Evolutionary conservation across 2,329 filamentous ascomycete species (phyloP).

Genomic region (Onygenales sp.): DNA sequence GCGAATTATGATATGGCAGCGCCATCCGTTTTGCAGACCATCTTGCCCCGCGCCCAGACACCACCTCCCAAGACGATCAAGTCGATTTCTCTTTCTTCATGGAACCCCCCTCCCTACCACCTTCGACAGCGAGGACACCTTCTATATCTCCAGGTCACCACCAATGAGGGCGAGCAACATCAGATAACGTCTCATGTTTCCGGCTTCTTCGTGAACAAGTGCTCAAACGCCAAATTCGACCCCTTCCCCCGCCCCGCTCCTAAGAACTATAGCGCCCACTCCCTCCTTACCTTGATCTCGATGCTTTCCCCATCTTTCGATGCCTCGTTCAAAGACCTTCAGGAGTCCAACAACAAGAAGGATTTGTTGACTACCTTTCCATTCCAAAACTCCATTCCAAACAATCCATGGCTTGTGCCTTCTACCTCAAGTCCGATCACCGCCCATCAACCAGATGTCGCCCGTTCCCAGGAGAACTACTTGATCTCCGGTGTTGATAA

Average conservation of each 20-base stretch:
- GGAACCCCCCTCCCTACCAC: conserved; percentile 93
- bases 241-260: conserved; percentile 70
- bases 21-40: conserved; percentile 55
- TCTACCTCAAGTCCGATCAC: conserved; percentile 51
- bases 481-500: conserved; percentile 85
- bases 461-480: conserved; percentile 86
- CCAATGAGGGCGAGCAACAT: conserved; percentile 87
- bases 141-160: conserved; percentile 79
- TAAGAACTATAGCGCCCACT: conserved; percentile 74
- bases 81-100: conserved; percentile 75
- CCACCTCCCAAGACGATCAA: conserved; percentile 84
- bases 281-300: conserved; percentile 68
- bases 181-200: conserved; percentile 90
- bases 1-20: conserved; percentile 69
- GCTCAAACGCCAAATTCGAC: conserved; percentile 89
- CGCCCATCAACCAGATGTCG: conserved; percentile 71
- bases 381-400: conserved; percentile 87
- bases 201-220: conserved; percentile 96
- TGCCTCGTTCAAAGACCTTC: conserved; percentile 63
- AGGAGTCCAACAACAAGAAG: conserved; percentile 74
- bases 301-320: conserved; percentile 77
- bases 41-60: conserved; percentile 59
- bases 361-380: conserved; percentile 90
- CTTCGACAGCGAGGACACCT: conserved; percentile 86
- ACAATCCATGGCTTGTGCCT: conserved; percentile 84